Base-by-base conservation (phyloP, 352 stramenopile genomes). In the Aphanomyces stellatus region DNA sequence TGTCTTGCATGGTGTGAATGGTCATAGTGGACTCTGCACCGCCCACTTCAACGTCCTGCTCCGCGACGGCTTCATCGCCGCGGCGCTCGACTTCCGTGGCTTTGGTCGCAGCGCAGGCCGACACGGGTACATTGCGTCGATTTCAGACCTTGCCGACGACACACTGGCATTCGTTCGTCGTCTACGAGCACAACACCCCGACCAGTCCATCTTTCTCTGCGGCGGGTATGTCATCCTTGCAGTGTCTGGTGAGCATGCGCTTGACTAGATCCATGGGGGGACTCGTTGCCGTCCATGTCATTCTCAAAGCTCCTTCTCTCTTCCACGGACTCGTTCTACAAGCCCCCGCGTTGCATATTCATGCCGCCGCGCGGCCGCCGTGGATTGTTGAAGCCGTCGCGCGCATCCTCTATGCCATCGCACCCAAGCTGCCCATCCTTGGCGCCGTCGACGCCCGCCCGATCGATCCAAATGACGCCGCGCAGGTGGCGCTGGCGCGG, bases 21-120 rank as follows among this genome's bases (percentile, higher is more conserved):
- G 81, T 35, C 84, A 93, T 72, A 91, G 82, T 60, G 82, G 77
- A n/a, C 78, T 82, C 49, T 89, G 87, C 74, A 87, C 82, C 35
- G 77, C 70, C 53, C 88, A 90, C 71, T 88, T 88, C 75, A 72
- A 85, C 42, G 76, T 85, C 56, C 71, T 89, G 31, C 67, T 93
- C 43, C 62, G 75, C 28, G 79, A 70, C 51, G 81, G 82, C 22
- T 93, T 88, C 59, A 42, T 90, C 13, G 77, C 89, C 28, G 82
- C 81, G 0, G 78, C 76, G 1, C 60, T 91, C 34, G 84, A 93
- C 53, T 79, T 85, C 49, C 82, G 89, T 71, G 84, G 84, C 31
- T 90, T 90, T 80, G 84, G 84, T 4, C 76, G 84, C 48, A 91
- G 79, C 68, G 80, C 87, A 56, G 84, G 84, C 0, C 74, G 82